Conservation (phyloP, 177 flowering plant genomes). For the Telopea speciosissima region DNA sequence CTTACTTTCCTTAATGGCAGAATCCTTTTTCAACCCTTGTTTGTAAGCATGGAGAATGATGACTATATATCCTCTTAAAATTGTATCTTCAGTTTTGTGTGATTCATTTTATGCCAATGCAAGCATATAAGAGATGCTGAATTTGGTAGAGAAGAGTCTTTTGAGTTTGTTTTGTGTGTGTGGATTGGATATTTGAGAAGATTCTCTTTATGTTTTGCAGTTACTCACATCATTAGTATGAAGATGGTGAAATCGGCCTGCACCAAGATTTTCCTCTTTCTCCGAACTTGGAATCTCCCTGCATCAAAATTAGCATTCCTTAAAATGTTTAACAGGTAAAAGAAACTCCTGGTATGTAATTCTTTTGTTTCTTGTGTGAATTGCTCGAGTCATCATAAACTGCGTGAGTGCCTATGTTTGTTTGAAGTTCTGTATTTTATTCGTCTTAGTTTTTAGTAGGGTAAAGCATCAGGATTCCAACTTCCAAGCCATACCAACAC, state of each 20-base stretch:
- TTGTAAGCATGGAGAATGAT: too few species aligned
- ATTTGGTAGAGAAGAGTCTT: background rate
- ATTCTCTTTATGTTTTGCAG: slow-evolving; percentile 33
- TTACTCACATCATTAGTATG: slow-evolving; percentile 75
- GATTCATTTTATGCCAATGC: background rate
- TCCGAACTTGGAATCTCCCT: background rate
- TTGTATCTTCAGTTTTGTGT: background rate
- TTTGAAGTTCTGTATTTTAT: too few species aligned
- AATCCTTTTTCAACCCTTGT: too few species aligned
- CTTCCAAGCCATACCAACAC: too few species aligned
- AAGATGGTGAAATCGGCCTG: slow-evolving; percentile 54
- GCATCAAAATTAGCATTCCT: background rate
- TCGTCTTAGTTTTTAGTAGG: too few species aligned
- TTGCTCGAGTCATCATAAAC: background rate
- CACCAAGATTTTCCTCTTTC: background rate
- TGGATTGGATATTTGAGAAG: too few species aligned
- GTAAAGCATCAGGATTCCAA: too few species aligned
- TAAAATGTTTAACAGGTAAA: background rate
- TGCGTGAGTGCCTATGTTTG: background rate
- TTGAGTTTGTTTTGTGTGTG: slow-evolving; percentile 5
- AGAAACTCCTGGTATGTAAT: background rate
- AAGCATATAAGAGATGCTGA: background rate
- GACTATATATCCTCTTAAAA: background rate
- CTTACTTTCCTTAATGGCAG: too few species aligned
- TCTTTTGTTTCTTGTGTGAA: background rate